Base-by-base conservation (phyloP, 805 yeast genomes). In the Ogataea trehalophila region DNA sequence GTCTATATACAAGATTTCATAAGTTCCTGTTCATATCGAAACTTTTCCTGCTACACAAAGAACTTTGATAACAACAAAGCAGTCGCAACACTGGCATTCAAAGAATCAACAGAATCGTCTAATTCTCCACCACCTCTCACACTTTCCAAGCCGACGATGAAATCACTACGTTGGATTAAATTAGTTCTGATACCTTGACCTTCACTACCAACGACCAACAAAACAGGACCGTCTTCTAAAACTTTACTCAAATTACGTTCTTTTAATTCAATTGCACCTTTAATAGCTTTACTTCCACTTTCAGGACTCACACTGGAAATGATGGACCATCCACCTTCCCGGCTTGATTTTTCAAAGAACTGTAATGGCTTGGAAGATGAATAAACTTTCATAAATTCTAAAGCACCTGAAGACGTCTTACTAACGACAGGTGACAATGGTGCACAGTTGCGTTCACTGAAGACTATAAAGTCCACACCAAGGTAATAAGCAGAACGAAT, bases 51-150 rank as follows among this genome's bases (percentile, higher is more conserved):
- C 34, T 31, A 43, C 34, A 46, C 39, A 22, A 52, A 17, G 37
- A 57, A 51, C 43, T 59, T 61, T 6, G 58, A 58, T 7, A 88
- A 67, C 42, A 90, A 60, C 29, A 90, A 59, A 1, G 91, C 94
- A 1, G 91, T 77, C 1, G 97, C 97, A 8, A 90, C 96, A 60
- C 94, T 87, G 33, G 88, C 97, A 61, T 90, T 90, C 59, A 90
- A 69, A 31, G 95, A 86, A 60, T 89, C 96, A 36, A 90, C 82
- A 37, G 67, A 60, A 3, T 50, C 56, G 51, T 65, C 67, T 13
- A 60, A 39, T 3, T 48, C 57, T 6, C 39, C 53, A 22, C 47
- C 49, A 2, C 44, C 52, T 43, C 66, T 57, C 31, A 48, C 52
- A 40, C 59, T 53, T 8, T 63, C 67, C 41, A 78, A 59, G 1